Evolutionary conservation across 2,329 filamentous ascomycete species (phyloP), one percentile per base, ranked within the genome.

Genomic region (Ophiosphaerella herpotricha): DNA sequence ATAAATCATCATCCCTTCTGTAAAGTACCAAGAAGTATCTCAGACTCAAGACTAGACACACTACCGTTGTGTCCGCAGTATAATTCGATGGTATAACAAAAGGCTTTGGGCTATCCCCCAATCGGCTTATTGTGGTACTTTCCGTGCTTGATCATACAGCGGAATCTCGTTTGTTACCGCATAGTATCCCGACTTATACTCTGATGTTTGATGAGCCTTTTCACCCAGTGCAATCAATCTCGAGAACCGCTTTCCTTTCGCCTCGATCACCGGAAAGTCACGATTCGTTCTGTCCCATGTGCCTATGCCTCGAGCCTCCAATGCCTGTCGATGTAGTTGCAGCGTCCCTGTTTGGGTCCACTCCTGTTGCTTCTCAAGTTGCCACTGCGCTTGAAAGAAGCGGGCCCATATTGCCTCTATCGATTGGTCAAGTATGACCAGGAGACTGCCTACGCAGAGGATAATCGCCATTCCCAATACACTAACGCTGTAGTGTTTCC

Each of bases 391-490:
- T 11, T 58, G 43, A 31, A 55, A 39, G 18, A 58, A 51, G 16
- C 58, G 26, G n/a, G 54, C 35, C 60, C 60, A 63, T 5, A 45
- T 6, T 16, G 34, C 23, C 13, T 45, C 43, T 36, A 39, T 23
- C 24, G 35, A 21, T 24, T 45, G 43, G 39, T 64, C 58, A 7
- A 61, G 40, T 7, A 61, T 26, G 16, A 66, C 58, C 24, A 66
- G 37, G 12, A 63, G 5, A 6, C 45, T 43, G 32, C 64, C 61
- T 8, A 63, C 46, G 5, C 38, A 33, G 16, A 66, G 52, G 4
- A 63, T 63, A 6, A 65, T 50, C 3, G 39, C 43, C 52, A 67
- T 55, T 13, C 62, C 64, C 5, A 67, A 50, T 14, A 64, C 50
- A 18, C 50, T 59, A 29, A 67, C 51, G 14, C 43, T 51, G 31